These are phyloP conservation scores for Hyaloperonospora arabidopsidis DNA, from an alignment of 352 stramenopile genomes.

Conservation along the genomic window DNA sequence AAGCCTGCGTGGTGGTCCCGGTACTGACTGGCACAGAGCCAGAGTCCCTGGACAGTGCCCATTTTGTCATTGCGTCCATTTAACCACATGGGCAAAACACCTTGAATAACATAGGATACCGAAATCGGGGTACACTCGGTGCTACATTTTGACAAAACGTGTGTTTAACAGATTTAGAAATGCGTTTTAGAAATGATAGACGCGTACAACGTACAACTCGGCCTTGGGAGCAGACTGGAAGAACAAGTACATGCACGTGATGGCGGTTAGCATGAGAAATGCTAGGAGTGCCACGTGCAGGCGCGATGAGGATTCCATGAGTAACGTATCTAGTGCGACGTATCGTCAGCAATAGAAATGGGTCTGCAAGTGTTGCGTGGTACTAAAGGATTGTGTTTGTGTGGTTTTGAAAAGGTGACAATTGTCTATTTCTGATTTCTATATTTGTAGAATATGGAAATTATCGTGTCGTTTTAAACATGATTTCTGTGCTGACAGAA, in stretches of 20 bases:
- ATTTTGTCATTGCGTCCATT: slow-evolving; percentile 82
- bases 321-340: neutral
- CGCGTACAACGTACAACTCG: slow-evolving; percentile 46
- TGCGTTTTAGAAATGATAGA: slow-evolving; percentile 1
- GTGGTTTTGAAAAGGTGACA: too few relatives aligned
- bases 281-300: slow-evolving; percentile 37
- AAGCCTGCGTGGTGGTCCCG: slow-evolving; percentile 63
- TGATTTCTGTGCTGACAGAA: too few relatives aligned
- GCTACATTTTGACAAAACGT: slow-evolving; percentile 18
- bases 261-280: slow-evolving; percentile 32
- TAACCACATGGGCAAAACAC: slow-evolving; percentile 71
- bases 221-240: slow-evolving; percentile 59
- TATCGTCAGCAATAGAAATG: too few relatives aligned
- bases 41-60: slow-evolving; percentile 69
- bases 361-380: too few relatives aligned
- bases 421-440: too few relatives aligned
- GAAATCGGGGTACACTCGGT: slow-evolving; percentile 63
- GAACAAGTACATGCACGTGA: slow-evolving; percentile 53
- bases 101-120: slow-evolving; percentile 65
- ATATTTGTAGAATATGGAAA: too few relatives aligned
- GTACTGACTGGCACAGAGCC: slow-evolving; percentile 71
- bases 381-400: too few relatives aligned
- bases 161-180: neutral
- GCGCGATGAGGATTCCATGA: slow-evolving; percentile 16
- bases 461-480: too few relatives aligned